phyloP scores from a whole-genome alignment of 352 stramenopile genomes.

The Phytopythium boreale region DNA sequence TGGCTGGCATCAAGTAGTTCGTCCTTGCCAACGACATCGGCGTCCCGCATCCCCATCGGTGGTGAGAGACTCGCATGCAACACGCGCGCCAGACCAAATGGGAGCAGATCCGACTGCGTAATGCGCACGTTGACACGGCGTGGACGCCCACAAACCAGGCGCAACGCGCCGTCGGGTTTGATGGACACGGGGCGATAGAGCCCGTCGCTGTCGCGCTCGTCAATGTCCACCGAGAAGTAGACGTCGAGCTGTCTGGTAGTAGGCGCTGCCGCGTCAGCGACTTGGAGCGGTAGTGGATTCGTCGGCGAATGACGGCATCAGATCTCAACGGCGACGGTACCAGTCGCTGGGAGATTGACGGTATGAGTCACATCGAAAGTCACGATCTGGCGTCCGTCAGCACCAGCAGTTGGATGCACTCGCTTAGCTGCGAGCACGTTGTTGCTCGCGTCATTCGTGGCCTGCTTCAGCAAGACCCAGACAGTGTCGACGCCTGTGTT shows the following conservation, averaged over 20 bases:
- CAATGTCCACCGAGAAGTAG: conserved; percentile 74
- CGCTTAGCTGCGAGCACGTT: neutral
- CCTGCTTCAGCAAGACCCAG: neutral
- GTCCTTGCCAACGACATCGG: neutral
- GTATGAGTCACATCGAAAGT: neutral
- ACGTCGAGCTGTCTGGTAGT: conserved; percentile 23
- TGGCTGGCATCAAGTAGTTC: neutral
- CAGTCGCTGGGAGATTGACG: neutral
- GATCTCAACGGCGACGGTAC: neutral
- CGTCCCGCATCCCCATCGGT: neutral
- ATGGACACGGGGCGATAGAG: conserved; percentile 64
- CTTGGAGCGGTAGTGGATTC: neutral
- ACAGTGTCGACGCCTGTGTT: neutral
- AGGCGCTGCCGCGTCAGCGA: neutral
- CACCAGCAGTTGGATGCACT: neutral
- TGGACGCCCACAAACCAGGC: conserved; percentile 57
- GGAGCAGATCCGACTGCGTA: conserved; percentile 62
- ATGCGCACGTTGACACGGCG: conserved; percentile 55
- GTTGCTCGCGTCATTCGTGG: neutral
- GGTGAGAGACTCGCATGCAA: conserved; percentile 40
- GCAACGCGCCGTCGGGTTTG: conserved; percentile 62
- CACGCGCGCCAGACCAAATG: conserved; percentile 46
- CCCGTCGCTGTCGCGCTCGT: conserved; percentile 63
- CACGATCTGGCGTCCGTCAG: neutral
- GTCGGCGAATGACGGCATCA: neutral